These are phyloP conservation scores for Oryza meyeriana DNA, from an alignment of 176 grass and related monocot species.

Conservation along the genomic window DNA sequence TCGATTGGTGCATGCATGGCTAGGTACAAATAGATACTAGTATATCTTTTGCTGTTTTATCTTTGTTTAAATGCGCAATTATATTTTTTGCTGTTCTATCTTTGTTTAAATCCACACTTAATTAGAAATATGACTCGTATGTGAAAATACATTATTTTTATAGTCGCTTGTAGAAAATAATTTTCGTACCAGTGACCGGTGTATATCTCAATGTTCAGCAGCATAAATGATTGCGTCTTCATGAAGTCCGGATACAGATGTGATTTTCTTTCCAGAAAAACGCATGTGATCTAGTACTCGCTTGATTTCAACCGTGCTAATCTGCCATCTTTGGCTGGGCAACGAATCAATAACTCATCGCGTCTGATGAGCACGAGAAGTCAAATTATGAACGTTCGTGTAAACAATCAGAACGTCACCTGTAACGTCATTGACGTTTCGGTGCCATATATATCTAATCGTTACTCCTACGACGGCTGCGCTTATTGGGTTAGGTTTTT, in stretches of 20 bases:
- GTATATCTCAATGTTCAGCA: no score
- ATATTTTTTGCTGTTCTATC: no score
- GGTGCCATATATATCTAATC: not conserved
- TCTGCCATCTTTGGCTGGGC: not conserved
- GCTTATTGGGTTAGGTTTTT: no score
- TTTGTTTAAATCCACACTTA: no score
- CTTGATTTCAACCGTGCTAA: not conserved
- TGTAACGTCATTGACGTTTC: no score
- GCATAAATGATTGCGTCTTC: not conserved
- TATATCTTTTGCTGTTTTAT: no score
- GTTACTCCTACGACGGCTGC: not conserved
- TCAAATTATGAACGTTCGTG: not conserved
- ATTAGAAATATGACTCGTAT: no score
- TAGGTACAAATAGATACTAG: no score
- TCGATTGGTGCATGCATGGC: no score
- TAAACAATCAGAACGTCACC: not conserved
- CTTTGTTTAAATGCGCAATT: no score
- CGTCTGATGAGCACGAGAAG: not conserved
- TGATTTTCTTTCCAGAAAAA: not conserved
- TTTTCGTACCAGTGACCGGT: not conserved
- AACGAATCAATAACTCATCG: not conserved
- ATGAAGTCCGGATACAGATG: not conserved
- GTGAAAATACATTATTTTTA: no score
- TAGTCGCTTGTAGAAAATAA: no score
- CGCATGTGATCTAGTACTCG: not conserved